phyloP scores from a whole-genome alignment of 1,284 basidiomycete species.

The Xanthoconium separans region DNA sequence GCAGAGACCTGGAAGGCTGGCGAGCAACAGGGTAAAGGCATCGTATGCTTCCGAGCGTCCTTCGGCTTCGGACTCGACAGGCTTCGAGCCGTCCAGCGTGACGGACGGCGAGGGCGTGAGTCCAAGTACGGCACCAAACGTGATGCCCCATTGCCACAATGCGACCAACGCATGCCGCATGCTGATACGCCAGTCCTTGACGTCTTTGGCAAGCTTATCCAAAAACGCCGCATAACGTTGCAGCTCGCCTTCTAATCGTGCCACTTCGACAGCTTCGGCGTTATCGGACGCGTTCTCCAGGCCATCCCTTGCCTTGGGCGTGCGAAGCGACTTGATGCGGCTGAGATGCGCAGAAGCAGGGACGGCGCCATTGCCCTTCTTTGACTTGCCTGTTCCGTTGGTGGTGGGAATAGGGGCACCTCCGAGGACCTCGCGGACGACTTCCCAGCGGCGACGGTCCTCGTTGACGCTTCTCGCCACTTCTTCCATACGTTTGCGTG shows the following conservation, averaged over 20 bases:
- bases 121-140: conserved; percentile 7
- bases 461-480: conserved; percentile 88
- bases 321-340: conserved; percentile 54
- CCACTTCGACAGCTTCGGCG: conserved; percentile 57
- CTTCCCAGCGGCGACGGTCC: conserved; percentile 79
- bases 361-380: conserved; percentile 40
- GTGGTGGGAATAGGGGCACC: conserved; percentile 24
- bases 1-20: conserved; percentile 51
- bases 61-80: conserved; percentile 19
- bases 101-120: conserved; percentile 44
- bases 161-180: conserved; percentile 31
- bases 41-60: conserved; percentile 63
- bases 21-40: conserved; percentile 64
- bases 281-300: conserved; percentile 26
- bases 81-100: conserved; percentile 10
- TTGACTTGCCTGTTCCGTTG: conserved; percentile 30
- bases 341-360: conserved; percentile 55
- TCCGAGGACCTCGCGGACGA: conserved; percentile 70
- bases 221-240: conserved; percentile 53
- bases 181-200: conserved; percentile 58
- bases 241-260: conserved; percentile 53
- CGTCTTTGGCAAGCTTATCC: conserved; percentile 56
- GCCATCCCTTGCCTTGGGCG: conserved; percentile 28
- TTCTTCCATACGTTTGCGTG: conserved; percentile 69
- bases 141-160: conserved; percentile 56